Evolutionary conservation across 768 basidiomycete genomes (phyloP).

Genomic region (Tubosaeta brunneosetosa): DNA sequence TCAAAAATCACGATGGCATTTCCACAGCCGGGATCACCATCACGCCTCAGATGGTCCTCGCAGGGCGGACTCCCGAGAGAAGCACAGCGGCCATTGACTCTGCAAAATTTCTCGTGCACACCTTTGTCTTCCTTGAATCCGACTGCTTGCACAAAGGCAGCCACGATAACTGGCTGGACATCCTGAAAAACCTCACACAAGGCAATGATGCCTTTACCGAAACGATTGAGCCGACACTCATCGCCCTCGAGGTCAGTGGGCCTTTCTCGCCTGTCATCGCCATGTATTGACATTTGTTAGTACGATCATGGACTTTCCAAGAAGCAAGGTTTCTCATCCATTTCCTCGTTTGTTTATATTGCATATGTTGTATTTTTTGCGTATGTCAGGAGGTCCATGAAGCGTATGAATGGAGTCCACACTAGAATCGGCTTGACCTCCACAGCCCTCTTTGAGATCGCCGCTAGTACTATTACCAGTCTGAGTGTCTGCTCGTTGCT

Average conservation of each 20-base stretch:
- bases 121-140: conserved; percentile 76
- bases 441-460: conserved; percentile 88
- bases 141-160: conserved; percentile 62
- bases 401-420: conserved; percentile 80
- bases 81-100: conserved; percentile 51
- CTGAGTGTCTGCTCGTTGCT: conserved; percentile 88
- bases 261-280: conserved; percentile 11
- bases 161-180: conserved; percentile 60
- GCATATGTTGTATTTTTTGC: conserved; percentile 73
- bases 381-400: conserved; percentile 73
- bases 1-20: conserved; percentile 48
- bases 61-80: conserved; percentile 56
- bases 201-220: conserved; percentile 36
- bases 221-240: conserved; percentile 39
- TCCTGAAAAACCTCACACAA: conserved; percentile 42
- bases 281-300: conserved; percentile 31
- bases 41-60: conserved; percentile 72
- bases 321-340: conserved; percentile 48
- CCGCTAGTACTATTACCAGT: conserved; percentile 90
- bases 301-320: conserved; percentile 48
- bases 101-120: conserved; percentile 70
- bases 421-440: conserved; percentile 88
- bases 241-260: conserved; percentile 41
- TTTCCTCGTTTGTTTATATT: conserved; percentile 68
- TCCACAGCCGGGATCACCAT: conserved; percentile 61